Evolutionary conservation across 2,329 filamentous ascomycete species (phyloP).

Genomic region (Arthroderma sp.): DNA sequence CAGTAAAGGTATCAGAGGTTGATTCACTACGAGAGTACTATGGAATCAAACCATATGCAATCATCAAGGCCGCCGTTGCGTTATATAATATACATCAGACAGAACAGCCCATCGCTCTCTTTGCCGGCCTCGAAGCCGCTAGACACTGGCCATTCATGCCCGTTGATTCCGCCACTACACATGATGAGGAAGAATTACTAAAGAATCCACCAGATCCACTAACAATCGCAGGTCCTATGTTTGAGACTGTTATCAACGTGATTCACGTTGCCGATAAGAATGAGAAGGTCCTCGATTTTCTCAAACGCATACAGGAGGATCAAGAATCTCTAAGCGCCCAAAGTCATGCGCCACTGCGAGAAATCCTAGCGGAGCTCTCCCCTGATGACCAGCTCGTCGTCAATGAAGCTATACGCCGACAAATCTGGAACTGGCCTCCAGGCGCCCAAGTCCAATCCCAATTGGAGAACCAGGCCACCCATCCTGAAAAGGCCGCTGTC

Average conservation of each 20-base stretch:
- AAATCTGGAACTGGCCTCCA: not conserved
- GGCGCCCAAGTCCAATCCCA: not conserved
- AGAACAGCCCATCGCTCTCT: constrained; percentile 4
- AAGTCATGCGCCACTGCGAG: constrained; percentile 1
- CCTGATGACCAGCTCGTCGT: not conserved
- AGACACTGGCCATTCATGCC: constrained; percentile 8
- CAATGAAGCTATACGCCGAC: not conserved
- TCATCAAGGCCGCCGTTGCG: constrained; percentile 8
- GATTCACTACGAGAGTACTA: not conserved
- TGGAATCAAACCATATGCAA: constrained; percentile 1
- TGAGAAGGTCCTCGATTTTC: not conserved
- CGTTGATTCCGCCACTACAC: too few species aligned
- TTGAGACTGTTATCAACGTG: not conserved
- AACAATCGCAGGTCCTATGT: constrained; percentile 1
- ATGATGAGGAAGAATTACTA: not conserved
- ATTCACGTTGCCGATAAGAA: not conserved
- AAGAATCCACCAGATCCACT: not conserved
- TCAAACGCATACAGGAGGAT: not conserved
- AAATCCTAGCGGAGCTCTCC: not conserved
- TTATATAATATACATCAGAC: constrained; percentile 6
- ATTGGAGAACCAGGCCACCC: too few species aligned
- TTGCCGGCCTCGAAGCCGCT: constrained; percentile 5
- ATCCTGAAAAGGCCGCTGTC: too few species aligned
- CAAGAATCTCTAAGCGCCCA: not conserved
- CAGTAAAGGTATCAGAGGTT: constrained; percentile 1